A percentile compares a stretch with the other conserved stretches of the same genome.
Conservation (phyloP, 495 filamentous ascomycete species). For the Mytilinidion resinicola region DNA sequence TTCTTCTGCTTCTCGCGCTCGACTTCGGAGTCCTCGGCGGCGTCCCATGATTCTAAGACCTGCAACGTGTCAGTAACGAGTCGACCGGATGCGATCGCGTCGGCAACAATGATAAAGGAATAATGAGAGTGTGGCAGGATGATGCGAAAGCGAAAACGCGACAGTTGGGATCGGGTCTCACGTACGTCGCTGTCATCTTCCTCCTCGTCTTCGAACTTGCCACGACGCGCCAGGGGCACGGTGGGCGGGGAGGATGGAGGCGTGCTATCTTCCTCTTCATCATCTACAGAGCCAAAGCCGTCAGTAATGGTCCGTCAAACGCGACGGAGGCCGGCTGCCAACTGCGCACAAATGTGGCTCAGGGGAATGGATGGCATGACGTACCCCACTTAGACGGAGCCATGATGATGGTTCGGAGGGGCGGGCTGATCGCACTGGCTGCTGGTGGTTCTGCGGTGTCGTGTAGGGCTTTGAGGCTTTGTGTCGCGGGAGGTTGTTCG, state of each 20-base stretch:
- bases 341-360: constrained; percentile 6
- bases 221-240: constrained; percentile 47
- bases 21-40: constrained; percentile 91
- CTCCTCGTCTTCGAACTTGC: constrained; percentile 91
- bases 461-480: too few species aligned
- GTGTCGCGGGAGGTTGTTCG: too few species aligned
- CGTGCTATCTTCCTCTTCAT: constrained; percentile 60
- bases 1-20: constrained; percentile 92
- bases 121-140: background rate
- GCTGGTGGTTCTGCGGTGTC: too few species aligned
- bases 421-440: background rate
- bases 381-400: constrained; percentile 31
- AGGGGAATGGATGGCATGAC: constrained; percentile 15
- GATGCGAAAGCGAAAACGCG: too few species aligned
- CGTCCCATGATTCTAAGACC: constrained; percentile 97
- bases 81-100: background rate
- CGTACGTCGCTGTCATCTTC: constrained; percentile 76
- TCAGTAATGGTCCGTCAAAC: constrained; percentile 4
- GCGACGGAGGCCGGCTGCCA: constrained; percentile 1
- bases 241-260: constrained; percentile 57
- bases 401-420: constrained; percentile 8
- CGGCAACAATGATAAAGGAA: background rate
- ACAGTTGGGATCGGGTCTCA: constrained; percentile 2
- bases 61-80: constrained; percentile 34
- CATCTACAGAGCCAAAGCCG: constrained; percentile 42